Evolutionary conservation across 2,329 filamentous ascomycete genomes (phyloP), one percentile per base, ranked within the genome.

Genomic region (Chaetomiaceae sp.): DNA sequence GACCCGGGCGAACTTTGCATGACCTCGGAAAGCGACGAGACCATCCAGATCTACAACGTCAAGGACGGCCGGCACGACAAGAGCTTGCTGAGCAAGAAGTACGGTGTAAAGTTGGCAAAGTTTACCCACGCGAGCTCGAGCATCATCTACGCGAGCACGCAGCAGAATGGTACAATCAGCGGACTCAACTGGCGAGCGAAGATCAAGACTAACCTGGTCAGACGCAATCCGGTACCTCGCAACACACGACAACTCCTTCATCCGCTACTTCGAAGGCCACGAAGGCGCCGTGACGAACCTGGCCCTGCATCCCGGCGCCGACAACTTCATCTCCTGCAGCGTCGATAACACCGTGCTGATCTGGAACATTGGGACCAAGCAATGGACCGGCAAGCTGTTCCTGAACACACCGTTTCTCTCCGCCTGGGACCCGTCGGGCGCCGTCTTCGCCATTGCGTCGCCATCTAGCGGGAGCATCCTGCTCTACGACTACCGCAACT

Each of bases 181-280:
- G 11, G 9, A 7, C 15, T 6, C 6, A n/a, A 38, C 12, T 38
- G n/a, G 17, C 17, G n/a, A 15, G 17, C n/a, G 6, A 25, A 3
- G 14, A 15, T 20, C 9, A 36, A 4, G 20, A 11, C 38, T 50
- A 15, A 37, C 31, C 22, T 27, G 15, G 27, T 19, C 20, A 86
- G 87, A 92, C 75, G 91, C 83, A 64, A 95, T 88, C 61, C 86
- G 84, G 68, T 96, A 88, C 72, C 87, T 91, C 58, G 95, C 83
- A 53, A 96, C 87, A 12, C 94, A 99, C 71, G 94, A 97, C 70
- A 96, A 97, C 73, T 88, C 87, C 55, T 99, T 95, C 70, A 88
- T 97, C 58, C 88, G 94, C 58, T 99, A 99, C 72, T 99, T 97
- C 68, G 86, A 89, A 57, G 94, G 92, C 46, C 94, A 99, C 70